Base-by-base conservation (phyloP, 768 basidiomycete genomes). In the Pulveroboletus sp. region DNA sequence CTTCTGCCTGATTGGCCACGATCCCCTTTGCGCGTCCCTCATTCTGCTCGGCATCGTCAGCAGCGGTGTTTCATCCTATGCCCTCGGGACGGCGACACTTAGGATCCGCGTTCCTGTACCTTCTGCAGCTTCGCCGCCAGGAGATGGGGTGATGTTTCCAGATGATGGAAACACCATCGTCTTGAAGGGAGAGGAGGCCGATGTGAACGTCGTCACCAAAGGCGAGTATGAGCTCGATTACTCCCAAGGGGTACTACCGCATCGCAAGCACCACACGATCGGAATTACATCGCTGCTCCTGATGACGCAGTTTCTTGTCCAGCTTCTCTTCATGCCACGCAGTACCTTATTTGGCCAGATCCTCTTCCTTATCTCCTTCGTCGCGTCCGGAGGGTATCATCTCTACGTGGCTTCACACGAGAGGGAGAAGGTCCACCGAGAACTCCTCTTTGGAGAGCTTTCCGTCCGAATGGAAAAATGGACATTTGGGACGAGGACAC, bases 281-380 rank as follows among this genome's bases (percentile, higher is more conserved):
- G 66, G 62, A 13, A 2, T 61, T 7, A 52, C 44, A 45, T 64
- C 65, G 17, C 44, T 70, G 40, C 51, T 68, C 14, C 50, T 68
- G 37, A 50, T 59, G 40, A 16, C 35, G 23, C 69, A 71, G 43
- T 67, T 62, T 50, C 40, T 71, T 43, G 22, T 41, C 9, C 69
- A 70, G 39, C 59, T 70, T 27, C 58, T 71, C 32, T 49, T 68
- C 24, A 56, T 67, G 10, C 67, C 67, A 2, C 61, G 55, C 30
- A 47, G 62, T 44, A 58, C 56, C 13, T 51, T 71, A 31, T 68
- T 70, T 17, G 68, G 69, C 14, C 69, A 71, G 45, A 59, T 70
- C 26, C 10, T 62, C 43, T 64, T 61, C 43, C 62, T 70, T 8
- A 0, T 52, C 35, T 58, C 67, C 20, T 54, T 71, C 38, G 43